Conservation (phyloP, 805 yeast species). For the Diddensiella caesifluorescens region DNA sequence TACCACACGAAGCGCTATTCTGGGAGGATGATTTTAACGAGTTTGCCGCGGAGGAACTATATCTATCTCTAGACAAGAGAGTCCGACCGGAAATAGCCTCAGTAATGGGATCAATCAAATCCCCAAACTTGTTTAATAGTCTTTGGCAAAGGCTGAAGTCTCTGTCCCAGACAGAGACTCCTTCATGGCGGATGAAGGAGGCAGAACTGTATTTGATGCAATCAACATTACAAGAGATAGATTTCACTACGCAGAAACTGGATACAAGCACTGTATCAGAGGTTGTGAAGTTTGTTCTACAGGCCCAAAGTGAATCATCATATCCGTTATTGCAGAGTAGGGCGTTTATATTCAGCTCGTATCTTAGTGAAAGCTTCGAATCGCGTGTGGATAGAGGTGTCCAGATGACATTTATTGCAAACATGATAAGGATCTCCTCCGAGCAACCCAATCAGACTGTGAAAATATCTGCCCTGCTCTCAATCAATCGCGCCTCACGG, state of each 20-base stretch:
- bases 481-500: conserved; percentile 10
- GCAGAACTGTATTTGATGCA: conserved; percentile 7
- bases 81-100: conserved; percentile 54
- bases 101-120: conserved; percentile 9
- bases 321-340: conserved; percentile 15
- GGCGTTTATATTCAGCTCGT: conserved; percentile 20
- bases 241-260: not conserved
- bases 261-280: not conserved
- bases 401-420: conserved; percentile 17
- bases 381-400: conserved; percentile 12
- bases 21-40: conserved; percentile 60
- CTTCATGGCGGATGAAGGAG: conserved; percentile 7
- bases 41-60: conserved; percentile 71
- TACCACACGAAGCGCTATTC: not conserved
- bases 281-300: not conserved
- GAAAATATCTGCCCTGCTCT: conserved; percentile 14
- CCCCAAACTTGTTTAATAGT: conserved; percentile 19
- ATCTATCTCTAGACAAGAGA: conserved; percentile 48
- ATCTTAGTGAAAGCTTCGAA: conserved; percentile 21
- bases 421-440: conserved; percentile 1
- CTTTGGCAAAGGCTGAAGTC: not conserved
- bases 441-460: conserved; percentile 1
- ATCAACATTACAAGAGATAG: conserved; percentile 6
- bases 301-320: not conserved
- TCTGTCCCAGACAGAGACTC: not conserved